phyloP scores from a whole-genome alignment of 768 basidiomycete genomes.

The Filobasidium wieringae region DNA sequence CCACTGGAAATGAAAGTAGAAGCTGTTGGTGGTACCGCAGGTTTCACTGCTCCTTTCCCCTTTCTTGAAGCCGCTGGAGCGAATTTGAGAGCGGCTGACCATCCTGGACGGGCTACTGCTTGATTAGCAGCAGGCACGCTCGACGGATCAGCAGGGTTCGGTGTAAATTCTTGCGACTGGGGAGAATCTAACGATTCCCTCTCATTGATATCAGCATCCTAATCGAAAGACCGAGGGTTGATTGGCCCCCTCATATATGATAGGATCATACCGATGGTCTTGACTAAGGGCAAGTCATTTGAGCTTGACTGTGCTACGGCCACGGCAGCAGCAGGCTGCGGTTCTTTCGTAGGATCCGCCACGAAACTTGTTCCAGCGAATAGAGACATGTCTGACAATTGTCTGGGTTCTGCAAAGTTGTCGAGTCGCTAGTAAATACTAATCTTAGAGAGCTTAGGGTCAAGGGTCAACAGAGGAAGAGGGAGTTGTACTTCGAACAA shows the following conservation, averaged over 20 bases:
- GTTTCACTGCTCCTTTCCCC: background rate
- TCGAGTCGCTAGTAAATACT: no score
- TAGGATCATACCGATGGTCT: constrained; percentile 3
- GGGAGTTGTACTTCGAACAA: no score
- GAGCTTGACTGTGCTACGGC: background rate
- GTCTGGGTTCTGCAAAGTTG: no score
- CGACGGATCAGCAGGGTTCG: no score
- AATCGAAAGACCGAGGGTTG: no score
- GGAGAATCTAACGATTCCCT: no score
- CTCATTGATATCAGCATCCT: no score
- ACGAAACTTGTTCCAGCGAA: constrained; percentile 17
- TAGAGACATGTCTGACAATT: constrained; percentile 6
- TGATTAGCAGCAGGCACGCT: no score
- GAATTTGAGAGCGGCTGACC: constrained; percentile 32
- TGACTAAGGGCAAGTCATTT: background rate
- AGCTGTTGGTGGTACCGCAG: constrained; percentile 2
- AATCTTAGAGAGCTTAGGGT: no score
- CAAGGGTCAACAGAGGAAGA: no score
- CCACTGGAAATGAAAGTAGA: constrained; percentile 3
- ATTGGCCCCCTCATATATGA: no score
- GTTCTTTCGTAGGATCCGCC: constrained; percentile 3
- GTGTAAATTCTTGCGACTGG: no score
- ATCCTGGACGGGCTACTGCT: constrained; percentile 5
- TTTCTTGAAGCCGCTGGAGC: constrained; percentile 23
- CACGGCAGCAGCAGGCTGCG: background rate